Evolutionary conservation across 164 flowering plant genomes (phyloP).

Genomic region (Annona squamosa): DNA sequence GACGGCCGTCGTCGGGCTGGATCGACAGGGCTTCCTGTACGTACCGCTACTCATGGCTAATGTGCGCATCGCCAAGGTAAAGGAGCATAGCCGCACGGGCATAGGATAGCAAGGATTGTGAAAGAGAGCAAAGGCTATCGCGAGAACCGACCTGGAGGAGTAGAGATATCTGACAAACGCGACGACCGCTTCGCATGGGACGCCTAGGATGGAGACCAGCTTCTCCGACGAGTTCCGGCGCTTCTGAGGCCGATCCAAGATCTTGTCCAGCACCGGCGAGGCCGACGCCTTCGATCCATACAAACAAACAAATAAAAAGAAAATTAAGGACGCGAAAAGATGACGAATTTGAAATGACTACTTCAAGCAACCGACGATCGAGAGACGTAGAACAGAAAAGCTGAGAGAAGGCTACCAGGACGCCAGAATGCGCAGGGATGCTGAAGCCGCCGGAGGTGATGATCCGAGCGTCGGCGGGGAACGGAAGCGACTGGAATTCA

Average conservation of each 20-base stretch:
- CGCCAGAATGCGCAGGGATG: conserved; percentile 19
- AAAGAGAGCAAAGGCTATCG: neutral
- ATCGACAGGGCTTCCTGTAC: too few relatives aligned
- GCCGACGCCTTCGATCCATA: conserved; percentile 29
- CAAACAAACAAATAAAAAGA: neutral
- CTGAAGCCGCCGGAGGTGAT: conserved; percentile 21
- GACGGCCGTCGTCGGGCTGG: too few relatives aligned
- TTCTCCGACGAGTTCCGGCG: conserved; percentile 29
- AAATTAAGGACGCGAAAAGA: too few relatives aligned
- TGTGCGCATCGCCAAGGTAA: too few relatives aligned
- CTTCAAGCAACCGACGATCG: neutral
- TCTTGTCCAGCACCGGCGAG: conserved; percentile 52
- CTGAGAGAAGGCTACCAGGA: conserved; percentile 14
- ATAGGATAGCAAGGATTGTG: too few relatives aligned
- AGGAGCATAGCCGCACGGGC: too few relatives aligned
- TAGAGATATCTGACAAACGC: conserved; percentile 26
- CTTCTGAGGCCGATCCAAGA: conserved; percentile 43
- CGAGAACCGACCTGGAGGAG: conserved; percentile 15
- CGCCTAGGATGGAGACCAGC: conserved; percentile 26
- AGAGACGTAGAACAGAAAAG: neutral
- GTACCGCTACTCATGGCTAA: too few relatives aligned
- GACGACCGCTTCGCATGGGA: conserved; percentile 26
- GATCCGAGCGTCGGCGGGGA: conserved; percentile 12
- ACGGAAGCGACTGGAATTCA: conserved; percentile 3
- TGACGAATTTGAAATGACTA: neutral